Conservation (phyloP, 73 alveolate species). For the Loxodes magnus region DNA sequence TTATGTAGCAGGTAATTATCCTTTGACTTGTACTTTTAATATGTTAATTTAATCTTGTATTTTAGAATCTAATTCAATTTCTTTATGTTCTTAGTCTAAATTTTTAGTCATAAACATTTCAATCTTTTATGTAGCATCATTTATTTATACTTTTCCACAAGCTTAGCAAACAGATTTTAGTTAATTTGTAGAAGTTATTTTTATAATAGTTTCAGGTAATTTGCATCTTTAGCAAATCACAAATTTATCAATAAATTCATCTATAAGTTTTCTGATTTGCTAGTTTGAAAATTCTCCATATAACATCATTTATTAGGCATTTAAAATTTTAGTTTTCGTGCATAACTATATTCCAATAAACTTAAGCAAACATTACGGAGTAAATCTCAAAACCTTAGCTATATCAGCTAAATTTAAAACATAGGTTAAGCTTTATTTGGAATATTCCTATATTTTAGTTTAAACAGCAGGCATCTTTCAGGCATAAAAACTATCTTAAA, state of each 20-base stretch:
- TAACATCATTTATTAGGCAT: conserved; percentile 29
- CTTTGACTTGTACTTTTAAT: conserved; percentile 11
- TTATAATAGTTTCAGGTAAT: conserved; percentile 64
- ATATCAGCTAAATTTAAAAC: conserved; percentile 62
- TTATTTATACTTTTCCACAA: conserved; percentile 52
- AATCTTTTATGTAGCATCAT: conserved; percentile 58
- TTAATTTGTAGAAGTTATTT: conserved; percentile 25
- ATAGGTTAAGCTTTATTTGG: conserved; percentile 70
- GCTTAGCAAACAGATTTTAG: conserved; percentile 62
- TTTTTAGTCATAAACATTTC: conserved; percentile 44
- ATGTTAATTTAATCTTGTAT: conserved; percentile 18
- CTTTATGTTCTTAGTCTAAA: conserved; percentile 16
- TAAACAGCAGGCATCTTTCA: conserved; percentile 76
- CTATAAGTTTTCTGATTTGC: conserved; percentile 37
- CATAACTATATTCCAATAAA: conserved; percentile 39
- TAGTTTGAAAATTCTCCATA: conserved; percentile 49
- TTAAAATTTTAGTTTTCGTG: conserved; percentile 26
- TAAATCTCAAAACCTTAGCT: conserved; percentile 64
- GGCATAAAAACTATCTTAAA: conserved; percentile 66
- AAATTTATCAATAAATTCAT: conserved; percentile 67
- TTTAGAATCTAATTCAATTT: conserved; percentile 3
- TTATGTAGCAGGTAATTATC: conserved; percentile 9
- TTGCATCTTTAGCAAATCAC: conserved; percentile 64
- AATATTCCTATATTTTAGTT: conserved; percentile 60
- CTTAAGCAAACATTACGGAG: conserved; percentile 50